These are phyloP conservation scores for Flaveria linearis DNA, from an alignment of 129 eudicot genomes.

Conservation along the genomic window DNA sequence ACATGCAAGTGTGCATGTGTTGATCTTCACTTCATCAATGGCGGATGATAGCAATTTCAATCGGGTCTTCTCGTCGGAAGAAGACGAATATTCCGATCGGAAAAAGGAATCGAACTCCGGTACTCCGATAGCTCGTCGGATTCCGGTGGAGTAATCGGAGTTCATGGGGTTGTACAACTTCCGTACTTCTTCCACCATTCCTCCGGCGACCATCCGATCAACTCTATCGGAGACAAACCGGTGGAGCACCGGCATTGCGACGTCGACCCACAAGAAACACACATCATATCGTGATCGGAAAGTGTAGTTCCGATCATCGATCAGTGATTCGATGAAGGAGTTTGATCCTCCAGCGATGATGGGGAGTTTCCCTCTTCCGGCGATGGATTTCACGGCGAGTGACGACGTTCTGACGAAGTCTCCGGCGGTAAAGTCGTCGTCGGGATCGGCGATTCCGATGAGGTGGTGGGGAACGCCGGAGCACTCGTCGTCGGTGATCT, in stretches of 20 bases:
- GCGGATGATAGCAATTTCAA: constrained; percentile 46
- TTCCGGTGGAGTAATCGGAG: constrained; percentile 67
- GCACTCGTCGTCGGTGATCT: constrained; percentile 60
- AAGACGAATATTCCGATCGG: constrained; percentile 40
- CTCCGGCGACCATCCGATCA: constrained; percentile 70
- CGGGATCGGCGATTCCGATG: constrained; percentile 57
- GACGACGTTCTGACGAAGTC: constrained; percentile 58
- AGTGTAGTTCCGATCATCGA: constrained; percentile 45
- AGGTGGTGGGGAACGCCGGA: constrained; percentile 76
- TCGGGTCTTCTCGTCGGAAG: constrained; percentile 34
- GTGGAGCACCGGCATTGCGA: constrained; percentile 56
- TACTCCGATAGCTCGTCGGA: constrained; percentile 70
- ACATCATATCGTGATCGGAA: constrained; percentile 59
- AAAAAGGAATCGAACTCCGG: constrained; percentile 71
- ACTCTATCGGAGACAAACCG: constrained; percentile 58
- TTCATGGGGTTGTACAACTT: constrained; percentile 38
- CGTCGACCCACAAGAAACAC: constrained; percentile 94
- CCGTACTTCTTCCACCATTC: constrained; percentile 70
- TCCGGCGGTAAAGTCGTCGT: constrained; percentile 48
- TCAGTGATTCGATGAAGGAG: constrained; percentile 66
- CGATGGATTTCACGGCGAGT: constrained; percentile 50
- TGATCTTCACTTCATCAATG: constrained; percentile 52
- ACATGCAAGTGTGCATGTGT: constrained; percentile 58
- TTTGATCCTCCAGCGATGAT: constrained; percentile 92
- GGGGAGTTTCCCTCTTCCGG: constrained; percentile 55